A percentile compares a stretch with the other conserved stretches of the same genome.
Evolutionary conservation across 371 early-diverging fungal genomes (phyloP).

Genomic region (Blakeslea trispora): DNA sequence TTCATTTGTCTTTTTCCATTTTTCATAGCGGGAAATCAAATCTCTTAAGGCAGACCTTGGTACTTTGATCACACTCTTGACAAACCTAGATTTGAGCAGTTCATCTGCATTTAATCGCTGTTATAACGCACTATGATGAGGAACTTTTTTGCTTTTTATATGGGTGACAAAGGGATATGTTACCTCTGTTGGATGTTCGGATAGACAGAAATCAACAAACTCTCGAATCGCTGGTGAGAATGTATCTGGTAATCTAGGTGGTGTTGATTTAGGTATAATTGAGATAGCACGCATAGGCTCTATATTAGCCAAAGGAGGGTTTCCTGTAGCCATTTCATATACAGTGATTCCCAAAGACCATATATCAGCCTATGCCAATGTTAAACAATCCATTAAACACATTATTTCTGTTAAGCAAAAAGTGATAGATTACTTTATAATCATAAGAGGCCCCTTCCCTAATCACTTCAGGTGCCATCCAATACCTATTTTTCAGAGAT

Average conservation of each 20-base stretch:
- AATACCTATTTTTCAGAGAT: constrained; percentile 55
- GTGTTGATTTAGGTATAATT: constrained; percentile 77
- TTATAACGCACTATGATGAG: neutral
- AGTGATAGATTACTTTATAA: constrained; percentile 71
- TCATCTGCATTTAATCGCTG: constrained; percentile 68
- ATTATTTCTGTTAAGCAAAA: too few species aligned
- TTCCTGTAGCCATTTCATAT: constrained; percentile 94
- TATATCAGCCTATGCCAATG: constrained; percentile 79
- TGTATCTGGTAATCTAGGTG: constrained; percentile 73
- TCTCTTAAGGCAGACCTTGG: constrained; percentile 47
- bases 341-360: constrained; percentile 97
- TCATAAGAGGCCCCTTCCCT: constrained; percentile 79
- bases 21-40: constrained; percentile 53
- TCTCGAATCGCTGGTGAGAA: constrained; percentile 83
- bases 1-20: constrained; percentile 49
- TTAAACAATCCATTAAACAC: too few species aligned
- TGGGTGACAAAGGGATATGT: neutral
- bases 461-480: constrained; percentile 93
- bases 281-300: constrained; percentile 92
- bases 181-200: constrained; percentile 84
- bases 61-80: constrained; percentile 52
- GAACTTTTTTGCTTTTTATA: neutral
- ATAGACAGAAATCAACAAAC: constrained; percentile 86
- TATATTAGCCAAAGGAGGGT: constrained; percentile 91
- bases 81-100: constrained; percentile 57